Base-by-base conservation (phyloP, 306 rosid genomes). In the Alnus rubra region DNA sequence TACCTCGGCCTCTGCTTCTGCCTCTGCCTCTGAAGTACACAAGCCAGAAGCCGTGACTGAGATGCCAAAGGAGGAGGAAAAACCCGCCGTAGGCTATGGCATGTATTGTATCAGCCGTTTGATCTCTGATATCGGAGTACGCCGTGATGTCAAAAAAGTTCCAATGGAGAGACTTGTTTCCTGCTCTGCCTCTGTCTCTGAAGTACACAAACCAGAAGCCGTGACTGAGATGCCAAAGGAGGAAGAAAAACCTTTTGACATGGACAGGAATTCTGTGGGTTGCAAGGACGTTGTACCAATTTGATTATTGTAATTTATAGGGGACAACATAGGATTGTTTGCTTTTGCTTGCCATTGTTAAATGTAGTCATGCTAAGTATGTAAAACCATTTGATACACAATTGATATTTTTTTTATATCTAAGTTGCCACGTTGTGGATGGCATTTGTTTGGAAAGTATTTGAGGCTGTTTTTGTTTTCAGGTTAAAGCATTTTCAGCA, bases 91-190 rank as follows among this genome's bases (percentile, higher is more conserved):
- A 39, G 89, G 92, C 3, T 73, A 67, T 74, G 89, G 87, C 54
- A 13, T 68, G 79, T 91, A 91, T 50, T 88, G 91, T 52, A 44
- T 4, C 28, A 74, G 85, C 62, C 81, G 97, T 59, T 37, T 81
- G 30, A 60, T 39, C 71, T 88, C 87, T 51, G 97, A 92, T 54
- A 88, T 88, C 0, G 93, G 92, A 52, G 79, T 82, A 5, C 90
- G 91, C 19, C 55, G 83, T 7, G 92, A 86, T 81, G 88, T 82
- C 13, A 9, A 8, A 28, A 86, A 94, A 82, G 89, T 91, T 76
- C 82, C 88, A 0, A 91, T 86, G 18, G 95, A 92, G 80, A 63
- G 33, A 6, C 90, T 94, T 33, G 69, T 87, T 73, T 70, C 80
- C 71, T 73, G 69, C 2, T n/a, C 80, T 6, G 83, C 78, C 9